These are phyloP conservation scores for Chaetoceros tenuissimus DNA, from an alignment of 108 stramenopile species.

Conservation along the genomic window DNA sequence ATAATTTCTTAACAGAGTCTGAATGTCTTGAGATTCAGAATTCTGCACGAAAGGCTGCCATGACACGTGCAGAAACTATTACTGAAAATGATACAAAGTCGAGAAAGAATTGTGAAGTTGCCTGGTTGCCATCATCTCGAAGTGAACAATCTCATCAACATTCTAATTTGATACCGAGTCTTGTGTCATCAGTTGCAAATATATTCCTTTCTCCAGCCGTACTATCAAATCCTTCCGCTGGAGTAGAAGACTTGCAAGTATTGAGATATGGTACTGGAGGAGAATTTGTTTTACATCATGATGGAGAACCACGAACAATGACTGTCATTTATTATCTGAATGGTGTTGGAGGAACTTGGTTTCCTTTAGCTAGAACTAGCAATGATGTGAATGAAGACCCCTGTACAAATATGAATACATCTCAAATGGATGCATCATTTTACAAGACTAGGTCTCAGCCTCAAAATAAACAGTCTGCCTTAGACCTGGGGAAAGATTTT, in stretches of 20 bases:
- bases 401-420: background rate
- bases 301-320: constrained; percentile 24
- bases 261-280: constrained; percentile 37
- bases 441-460: background rate
- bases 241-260: constrained; percentile 42
- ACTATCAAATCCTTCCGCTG: constrained; percentile 8
- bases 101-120: constrained; percentile 8
- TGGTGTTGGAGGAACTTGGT: constrained; percentile 57
- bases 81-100: constrained; percentile 6
- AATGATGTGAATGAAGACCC: constrained; percentile 1
- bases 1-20: constrained; percentile 15
- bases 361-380: constrained; percentile 37
- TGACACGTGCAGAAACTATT: constrained; percentile 16
- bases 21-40: constrained; percentile 20
- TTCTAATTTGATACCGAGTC: constrained; percentile 4
- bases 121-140: constrained; percentile 9
- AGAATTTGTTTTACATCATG: constrained; percentile 46
- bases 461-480: constrained; percentile 5
- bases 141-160: background rate
- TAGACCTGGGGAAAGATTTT: constrained; percentile 1
- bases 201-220: constrained; percentile 7
- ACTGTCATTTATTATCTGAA: constrained; percentile 60
- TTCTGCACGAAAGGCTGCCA: constrained; percentile 2
- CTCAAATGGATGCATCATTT: background rate
- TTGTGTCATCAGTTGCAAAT: constrained; percentile 7